These are phyloP conservation scores for Irpex sp. DNA, from an alignment of 1,284 basidiomycete genomes.

Conservation along the genomic window DNA sequence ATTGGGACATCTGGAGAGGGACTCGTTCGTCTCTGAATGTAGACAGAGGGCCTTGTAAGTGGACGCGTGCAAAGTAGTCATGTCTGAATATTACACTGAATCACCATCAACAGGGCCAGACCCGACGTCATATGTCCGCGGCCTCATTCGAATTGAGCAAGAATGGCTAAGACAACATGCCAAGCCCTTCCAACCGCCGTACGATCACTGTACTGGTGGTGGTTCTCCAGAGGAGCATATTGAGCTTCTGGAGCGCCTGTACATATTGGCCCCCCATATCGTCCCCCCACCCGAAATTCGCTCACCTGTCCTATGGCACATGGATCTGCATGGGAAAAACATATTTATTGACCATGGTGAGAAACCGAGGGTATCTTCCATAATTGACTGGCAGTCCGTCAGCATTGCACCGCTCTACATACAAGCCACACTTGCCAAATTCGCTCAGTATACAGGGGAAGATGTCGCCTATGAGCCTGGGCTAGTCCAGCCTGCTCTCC, in stretches of 20 bases:
- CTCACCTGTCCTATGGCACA: constrained; percentile 29
- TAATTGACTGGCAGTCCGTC: constrained; percentile 30
- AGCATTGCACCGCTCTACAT: constrained; percentile 7
- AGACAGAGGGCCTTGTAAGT: constrained; percentile 28
- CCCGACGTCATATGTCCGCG: constrained; percentile 10
- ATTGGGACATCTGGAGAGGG: constrained; percentile 25
- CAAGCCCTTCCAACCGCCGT: neutral
- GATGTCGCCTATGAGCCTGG: neutral
- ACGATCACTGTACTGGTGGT: neutral
- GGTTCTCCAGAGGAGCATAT: constrained; percentile 2
- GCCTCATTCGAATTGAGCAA: constrained; percentile 1
- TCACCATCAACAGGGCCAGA: constrained; percentile 7
- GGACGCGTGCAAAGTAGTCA: neutral
- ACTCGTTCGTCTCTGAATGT: constrained; percentile 17
- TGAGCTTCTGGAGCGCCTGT: constrained; percentile 6
- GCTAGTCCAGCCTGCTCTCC: neutral
- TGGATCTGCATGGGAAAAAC: constrained; percentile 27
- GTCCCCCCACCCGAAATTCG: constrained; percentile 4
- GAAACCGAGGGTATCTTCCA: constrained; percentile 16
- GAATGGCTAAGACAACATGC: neutral
- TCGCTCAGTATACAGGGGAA: neutral
- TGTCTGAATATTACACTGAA: neutral
- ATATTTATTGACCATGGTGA: constrained; percentile 23
- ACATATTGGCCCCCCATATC: constrained; percentile 2
- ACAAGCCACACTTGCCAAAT: constrained; percentile 5